These are phyloP conservation scores for Cicer cuneatum DNA, from an alignment of 306 rosid species.

Conservation along the genomic window DNA sequence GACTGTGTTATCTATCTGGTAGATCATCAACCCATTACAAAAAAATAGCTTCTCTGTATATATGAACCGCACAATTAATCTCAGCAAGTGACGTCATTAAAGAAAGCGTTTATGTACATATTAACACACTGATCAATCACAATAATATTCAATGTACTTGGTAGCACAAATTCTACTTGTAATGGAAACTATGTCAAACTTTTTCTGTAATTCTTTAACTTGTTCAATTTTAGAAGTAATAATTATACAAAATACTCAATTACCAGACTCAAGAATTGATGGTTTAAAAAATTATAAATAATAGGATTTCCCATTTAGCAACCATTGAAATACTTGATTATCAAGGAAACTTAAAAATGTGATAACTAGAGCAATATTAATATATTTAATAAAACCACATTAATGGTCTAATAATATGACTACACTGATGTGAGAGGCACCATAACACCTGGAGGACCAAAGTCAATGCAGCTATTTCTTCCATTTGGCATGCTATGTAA, in stretches of 20 bases:
- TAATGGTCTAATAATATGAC: slow-evolving; percentile 20
- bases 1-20: background rate
- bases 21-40: background rate
- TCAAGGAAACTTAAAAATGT: slow-evolving; percentile 3
- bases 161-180: slow-evolving; percentile 21
- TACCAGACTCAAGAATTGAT: slow-evolving; percentile 14
- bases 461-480: slow-evolving; percentile 19
- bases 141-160: slow-evolving; percentile 18
- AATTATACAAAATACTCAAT: slow-evolving; percentile 21
- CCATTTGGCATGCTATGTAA: slow-evolving; percentile 16
- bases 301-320: background rate
- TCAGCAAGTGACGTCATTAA: slow-evolving; percentile 20
- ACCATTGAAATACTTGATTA: slow-evolving; percentile 36
- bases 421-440: background rate
- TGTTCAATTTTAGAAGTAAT: slow-evolving; percentile 21
- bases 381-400: slow-evolving; percentile 30
- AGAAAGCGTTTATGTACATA: slow-evolving; percentile 6
- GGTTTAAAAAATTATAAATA: background rate
- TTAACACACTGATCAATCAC: slow-evolving; percentile 18
- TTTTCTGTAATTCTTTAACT: slow-evolving; percentile 13
- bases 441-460: slow-evolving; percentile 6
- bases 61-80: slow-evolving; percentile 9
- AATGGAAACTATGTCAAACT: background rate
- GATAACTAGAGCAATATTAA: slow-evolving; percentile 9
- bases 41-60: background rate